Evolutionary conservation across 805 yeast species (phyloP).

Genomic region (Crinitomyces ghanaensis): DNA sequence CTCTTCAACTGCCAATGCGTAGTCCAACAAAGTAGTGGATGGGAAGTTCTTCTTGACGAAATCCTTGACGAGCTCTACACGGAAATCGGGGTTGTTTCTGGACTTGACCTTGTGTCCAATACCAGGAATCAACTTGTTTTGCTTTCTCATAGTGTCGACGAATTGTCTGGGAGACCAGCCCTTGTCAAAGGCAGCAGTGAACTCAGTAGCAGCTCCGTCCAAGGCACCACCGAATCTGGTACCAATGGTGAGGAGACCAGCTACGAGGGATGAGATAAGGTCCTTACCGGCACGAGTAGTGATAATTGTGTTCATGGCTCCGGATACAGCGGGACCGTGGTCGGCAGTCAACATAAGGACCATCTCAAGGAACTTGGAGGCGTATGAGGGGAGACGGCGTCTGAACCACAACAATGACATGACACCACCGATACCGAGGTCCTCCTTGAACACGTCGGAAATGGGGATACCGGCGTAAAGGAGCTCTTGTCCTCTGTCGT

Average conservation of each 20-base stretch:
- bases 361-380: slow-evolving; percentile 36
- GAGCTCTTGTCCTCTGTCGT: slow-evolving; percentile 37
- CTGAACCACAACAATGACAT: slow-evolving; percentile 38
- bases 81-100: slow-evolving; percentile 37
- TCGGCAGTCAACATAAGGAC: slow-evolving; percentile 39
- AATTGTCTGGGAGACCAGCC: slow-evolving; percentile 36
- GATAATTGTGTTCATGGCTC: slow-evolving; percentile 38
- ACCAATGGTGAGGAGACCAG: slow-evolving; percentile 35
- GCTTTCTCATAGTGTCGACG: slow-evolving; percentile 36
- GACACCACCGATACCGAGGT: slow-evolving; percentile 38
- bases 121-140: slow-evolving; percentile 37
- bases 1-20: slow-evolving; percentile 37
- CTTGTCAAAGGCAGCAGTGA: slow-evolving; percentile 33
- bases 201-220: slow-evolving; percentile 37
- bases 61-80: slow-evolving; percentile 37
- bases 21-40: slow-evolving; percentile 30
- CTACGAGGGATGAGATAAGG: slow-evolving; percentile 33
- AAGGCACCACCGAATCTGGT: slow-evolving; percentile 38
- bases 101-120: slow-evolving; percentile 38
- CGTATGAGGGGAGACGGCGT: slow-evolving; percentile 33
- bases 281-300: slow-evolving; percentile 40
- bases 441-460: slow-evolving; percentile 36
- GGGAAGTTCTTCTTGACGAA: slow-evolving; percentile 36
- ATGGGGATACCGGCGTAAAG: slow-evolving; percentile 37
- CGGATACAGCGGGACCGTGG: slow-evolving; percentile 38